Evolutionary conservation across 1,284 basidiomycete species (phyloP), one percentile per base, ranked within the genome.

Genomic region (Amylostereum areolatum): DNA sequence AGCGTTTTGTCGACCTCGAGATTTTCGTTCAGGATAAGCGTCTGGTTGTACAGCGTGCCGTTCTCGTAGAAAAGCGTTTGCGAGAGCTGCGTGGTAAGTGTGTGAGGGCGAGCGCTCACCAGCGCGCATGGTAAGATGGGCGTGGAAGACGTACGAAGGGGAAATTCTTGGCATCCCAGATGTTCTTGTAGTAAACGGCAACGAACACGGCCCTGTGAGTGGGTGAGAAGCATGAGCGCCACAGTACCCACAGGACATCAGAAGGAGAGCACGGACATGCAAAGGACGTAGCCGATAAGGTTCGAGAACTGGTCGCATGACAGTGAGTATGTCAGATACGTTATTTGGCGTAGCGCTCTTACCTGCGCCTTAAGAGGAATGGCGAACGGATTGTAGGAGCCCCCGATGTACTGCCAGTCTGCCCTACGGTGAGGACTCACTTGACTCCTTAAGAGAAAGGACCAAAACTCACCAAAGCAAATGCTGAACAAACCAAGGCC

Each of bases 401-500:
- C 52, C 25, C 30, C 31, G 6, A 43, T 51, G 43, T 55, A 60
- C 53, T 36, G 73, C 79, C 81, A 84, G 59, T 84, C 80, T n/a
- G n/a, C n/a, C n/a, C n/a, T n/a, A n/a, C n/a, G n/a, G n/a, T n/a
- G n/a, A n/a, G n/a, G n/a, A n/a, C n/a, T n/a, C n/a, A n/a, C n/a
- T n/a, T n/a, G n/a, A n/a, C n/a, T n/a, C n/a, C n/a, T n/a, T n/a
- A n/a, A n/a, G 41, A 83, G 31, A 30, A 35, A 35, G 33, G n/a
- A 8, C 8, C n/a, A 8, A n/a, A n/a, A 8, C 33, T 35, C 33
- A 35, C 33, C 33, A 28, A 43, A 71, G 55, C 71, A 77, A 52
- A 81, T 59, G 5, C 74, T 69, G 27, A 78, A 58, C 31, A 79
- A 52, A 6, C 74, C 76, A 27, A 79, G 68, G 12, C 77, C 77